Conservation (phyloP, 129 eudicot genomes). For the Centrapalus pauciflorus region DNA sequence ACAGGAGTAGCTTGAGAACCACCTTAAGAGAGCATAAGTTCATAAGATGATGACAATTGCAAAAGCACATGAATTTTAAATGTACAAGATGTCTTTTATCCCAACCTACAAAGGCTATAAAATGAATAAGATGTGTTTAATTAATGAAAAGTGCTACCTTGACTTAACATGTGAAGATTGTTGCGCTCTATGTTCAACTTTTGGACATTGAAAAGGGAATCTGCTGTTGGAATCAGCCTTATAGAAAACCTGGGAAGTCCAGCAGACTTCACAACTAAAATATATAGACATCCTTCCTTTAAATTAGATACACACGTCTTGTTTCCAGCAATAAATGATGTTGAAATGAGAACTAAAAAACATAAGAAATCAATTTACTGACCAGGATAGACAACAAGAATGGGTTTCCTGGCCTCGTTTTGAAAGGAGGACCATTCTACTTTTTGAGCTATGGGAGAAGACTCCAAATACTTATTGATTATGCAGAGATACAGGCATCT, state of each 20-base stretch:
- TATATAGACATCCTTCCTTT: slow-evolving; percentile 4
- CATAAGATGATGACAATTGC: slow-evolving; percentile 7
- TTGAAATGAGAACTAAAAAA: neutral
- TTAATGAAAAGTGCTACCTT: slow-evolving; percentile 38
- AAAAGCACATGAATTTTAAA: neutral
- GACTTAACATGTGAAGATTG: slow-evolving; percentile 50
- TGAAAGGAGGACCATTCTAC: slow-evolving; percentile 76
- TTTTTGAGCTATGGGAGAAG: slow-evolving; percentile 42
- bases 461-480: slow-evolving; percentile 60
- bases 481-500: slow-evolving; percentile 81
- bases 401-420: slow-evolving; percentile 91
- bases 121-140: neutral
- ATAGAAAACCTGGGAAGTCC: slow-evolving; percentile 42
- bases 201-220: slow-evolving; percentile 49
- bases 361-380: neutral
- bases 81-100: neutral
- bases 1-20: slow-evolving; percentile 58
- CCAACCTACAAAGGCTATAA: neutral
- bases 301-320: neutral
- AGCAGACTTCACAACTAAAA: slow-evolving; percentile 44
- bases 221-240: slow-evolving; percentile 77
- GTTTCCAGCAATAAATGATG: neutral
- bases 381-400: slow-evolving; percentile 83
- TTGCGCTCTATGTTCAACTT: slow-evolving; percentile 62
- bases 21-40: slow-evolving; percentile 28